Percentiles rank a stretch among this genome's conserved stretches.
Conservation (phyloP, 305 asterid genomes). For the Nicotiana rustica region DNA sequence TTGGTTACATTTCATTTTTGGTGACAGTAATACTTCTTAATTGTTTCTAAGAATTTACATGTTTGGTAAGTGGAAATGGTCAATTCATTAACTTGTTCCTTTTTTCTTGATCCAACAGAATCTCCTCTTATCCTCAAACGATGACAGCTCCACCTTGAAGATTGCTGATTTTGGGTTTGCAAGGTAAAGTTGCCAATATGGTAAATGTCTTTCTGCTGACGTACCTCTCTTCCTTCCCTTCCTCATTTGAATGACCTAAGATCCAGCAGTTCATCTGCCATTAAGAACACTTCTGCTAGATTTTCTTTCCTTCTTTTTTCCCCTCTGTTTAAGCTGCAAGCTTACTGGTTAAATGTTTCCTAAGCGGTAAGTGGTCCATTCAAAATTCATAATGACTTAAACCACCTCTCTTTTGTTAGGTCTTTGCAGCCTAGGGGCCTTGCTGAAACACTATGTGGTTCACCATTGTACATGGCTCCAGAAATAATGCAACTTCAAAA, state of each 20-base stretch:
- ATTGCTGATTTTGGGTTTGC: slow-evolving; percentile 99
- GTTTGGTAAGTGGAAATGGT: slow-evolving; percentile 33
- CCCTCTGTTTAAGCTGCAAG: slow-evolving; percentile 18
- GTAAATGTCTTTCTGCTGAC: not conserved
- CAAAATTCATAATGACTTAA: slow-evolving; percentile 31
- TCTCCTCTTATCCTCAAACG: slow-evolving; percentile 74
- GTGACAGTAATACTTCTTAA: not conserved
- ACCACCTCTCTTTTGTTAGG: slow-evolving; percentile 53
- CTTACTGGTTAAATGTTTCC: slow-evolving; percentile 11
- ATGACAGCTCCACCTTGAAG: slow-evolving; percentile 72
- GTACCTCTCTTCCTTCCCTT: not conserved
- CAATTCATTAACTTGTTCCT: slow-evolving; percentile 41
- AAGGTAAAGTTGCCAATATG: slow-evolving; percentile 58
- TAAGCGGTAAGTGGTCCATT: not conserved
- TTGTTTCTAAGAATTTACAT: not conserved
- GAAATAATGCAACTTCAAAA: slow-evolving; percentile 94
- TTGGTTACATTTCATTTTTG: not conserved
- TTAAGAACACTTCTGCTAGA: not conserved
- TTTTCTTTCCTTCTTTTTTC: not conserved
- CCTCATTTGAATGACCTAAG: not conserved
- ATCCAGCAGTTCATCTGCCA: not conserved
- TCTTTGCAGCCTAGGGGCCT: slow-evolving; percentile 88
- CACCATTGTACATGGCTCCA: slow-evolving; percentile 99
- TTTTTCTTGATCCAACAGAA: slow-evolving; percentile 63
- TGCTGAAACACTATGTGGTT: slow-evolving; percentile 97